These are phyloP conservation scores for Calonectria leucothoes DNA, from an alignment of 2,329 filamentous ascomycete species.

Conservation along the genomic window DNA sequence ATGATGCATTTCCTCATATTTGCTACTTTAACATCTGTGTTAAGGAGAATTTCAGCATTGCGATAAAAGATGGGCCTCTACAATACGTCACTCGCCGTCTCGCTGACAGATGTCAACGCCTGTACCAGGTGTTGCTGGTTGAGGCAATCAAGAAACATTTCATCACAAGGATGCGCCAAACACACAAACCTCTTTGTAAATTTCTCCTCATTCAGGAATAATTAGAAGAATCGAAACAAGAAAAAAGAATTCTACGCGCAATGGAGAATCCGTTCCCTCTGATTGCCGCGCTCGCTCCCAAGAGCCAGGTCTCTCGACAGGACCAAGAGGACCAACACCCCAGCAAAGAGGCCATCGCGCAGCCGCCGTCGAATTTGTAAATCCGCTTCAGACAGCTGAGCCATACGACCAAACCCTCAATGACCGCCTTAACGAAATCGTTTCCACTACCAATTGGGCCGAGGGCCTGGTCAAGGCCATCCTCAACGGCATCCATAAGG, in stretches of 20 bases:
- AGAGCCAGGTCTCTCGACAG: background rate
- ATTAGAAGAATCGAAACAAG: background rate
- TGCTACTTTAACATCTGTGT: background rate
- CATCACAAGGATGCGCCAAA: background rate
- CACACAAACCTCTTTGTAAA: background rate
- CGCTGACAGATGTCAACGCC: background rate
- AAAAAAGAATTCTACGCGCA: too few relatives aligned
- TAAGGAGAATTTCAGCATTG: background rate
- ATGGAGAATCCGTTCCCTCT: background rate
- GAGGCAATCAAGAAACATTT: background rate
- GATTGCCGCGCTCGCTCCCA: background rate
- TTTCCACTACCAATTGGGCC: conserved; percentile 30
- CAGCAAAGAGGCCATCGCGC: background rate
- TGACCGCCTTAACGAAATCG: conserved; percentile 13
- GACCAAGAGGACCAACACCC: background rate
- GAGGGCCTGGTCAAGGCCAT: conserved; percentile 29
- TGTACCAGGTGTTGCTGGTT: background rate
- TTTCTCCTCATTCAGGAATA: background rate
- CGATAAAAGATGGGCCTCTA: background rate
- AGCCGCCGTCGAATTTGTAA: conserved; percentile 27
- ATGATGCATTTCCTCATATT: background rate
- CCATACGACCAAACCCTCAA: background rate
- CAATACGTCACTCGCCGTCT: background rate
- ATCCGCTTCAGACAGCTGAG: conserved; percentile 15
- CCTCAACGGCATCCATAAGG: conserved; percentile 27